Evolutionary conservation across 2,329 filamentous ascomycete species (phyloP).

Genomic region (Aspergillus candidus): DNA sequence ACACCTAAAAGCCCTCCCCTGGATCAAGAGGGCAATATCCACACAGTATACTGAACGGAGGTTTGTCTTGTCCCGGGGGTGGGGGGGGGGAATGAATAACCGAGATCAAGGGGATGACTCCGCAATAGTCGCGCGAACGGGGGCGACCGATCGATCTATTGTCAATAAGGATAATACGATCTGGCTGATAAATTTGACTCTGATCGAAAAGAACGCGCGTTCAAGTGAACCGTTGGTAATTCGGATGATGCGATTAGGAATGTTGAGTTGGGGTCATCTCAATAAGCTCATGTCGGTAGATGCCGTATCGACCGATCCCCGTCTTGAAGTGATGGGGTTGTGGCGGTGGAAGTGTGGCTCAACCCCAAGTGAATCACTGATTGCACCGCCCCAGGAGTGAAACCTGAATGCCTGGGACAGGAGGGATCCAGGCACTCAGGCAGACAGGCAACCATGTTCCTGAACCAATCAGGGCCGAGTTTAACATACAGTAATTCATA

Average conservation of each 20-base stretch:
- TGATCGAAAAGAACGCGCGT: neutral
- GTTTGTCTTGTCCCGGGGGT: slow-evolving; percentile 4
- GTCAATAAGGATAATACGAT: neutral
- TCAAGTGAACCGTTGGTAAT: no score
- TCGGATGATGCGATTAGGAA: no score
- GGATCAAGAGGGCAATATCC: slow-evolving; percentile 21
- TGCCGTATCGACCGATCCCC: slow-evolving; percentile 6
- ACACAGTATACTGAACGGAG: neutral
- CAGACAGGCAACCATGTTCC: slow-evolving; percentile 8
- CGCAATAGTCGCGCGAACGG: slow-evolving; percentile 9
- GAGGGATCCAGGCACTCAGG: slow-evolving; percentile 5
- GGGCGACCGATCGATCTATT: neutral
- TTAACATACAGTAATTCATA: no score
- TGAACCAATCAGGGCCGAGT: slow-evolving; percentile 9
- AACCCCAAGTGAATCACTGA: neutral
- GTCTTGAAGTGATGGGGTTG: neutral
- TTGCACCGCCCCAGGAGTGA: slow-evolving; percentile 6
- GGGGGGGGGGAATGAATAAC: slow-evolving; percentile 3
- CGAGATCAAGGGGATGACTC: slow-evolving; percentile 13
- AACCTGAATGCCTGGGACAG: slow-evolving; percentile 1
- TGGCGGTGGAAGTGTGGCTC: slow-evolving; percentile 7
- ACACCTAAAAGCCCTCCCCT: slow-evolving; percentile 24
- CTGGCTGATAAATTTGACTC: neutral
- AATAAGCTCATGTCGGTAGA: slow-evolving; percentile 3
- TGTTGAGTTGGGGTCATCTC: neutral